Evolutionary conservation across 2,329 filamentous ascomycete genomes (phyloP).

Genomic region (Clonostachys chloroleuca): DNA sequence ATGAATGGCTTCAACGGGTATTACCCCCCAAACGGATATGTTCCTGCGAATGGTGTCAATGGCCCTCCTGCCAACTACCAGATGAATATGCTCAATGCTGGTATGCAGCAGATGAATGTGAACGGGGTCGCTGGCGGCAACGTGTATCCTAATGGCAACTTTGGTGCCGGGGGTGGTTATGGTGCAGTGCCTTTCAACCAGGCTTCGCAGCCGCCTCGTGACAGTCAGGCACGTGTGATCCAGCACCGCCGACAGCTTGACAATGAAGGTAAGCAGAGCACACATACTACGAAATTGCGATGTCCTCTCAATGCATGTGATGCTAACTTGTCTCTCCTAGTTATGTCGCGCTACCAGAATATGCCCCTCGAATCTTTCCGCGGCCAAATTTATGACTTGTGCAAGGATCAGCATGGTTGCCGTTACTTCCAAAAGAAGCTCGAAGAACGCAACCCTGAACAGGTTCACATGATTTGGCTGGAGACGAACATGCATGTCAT

Average conservation of each 20-base stretch:
- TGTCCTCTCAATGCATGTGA: background rate
- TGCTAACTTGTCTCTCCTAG: constrained; percentile 22
- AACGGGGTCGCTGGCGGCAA: constrained; percentile 31
- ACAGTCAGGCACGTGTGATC: constrained; percentile 72
- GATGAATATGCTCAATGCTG: constrained; percentile 61
- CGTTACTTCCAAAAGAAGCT: constrained; percentile 96
- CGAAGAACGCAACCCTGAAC: constrained; percentile 78
- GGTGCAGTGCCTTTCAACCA: constrained; percentile 29
- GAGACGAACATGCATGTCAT: constrained; percentile 93
- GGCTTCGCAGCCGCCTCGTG: constrained; percentile 51
- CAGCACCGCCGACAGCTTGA: constrained; percentile 72
- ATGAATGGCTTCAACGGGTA: background rate
- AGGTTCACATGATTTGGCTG: constrained; percentile 88
- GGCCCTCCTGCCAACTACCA: constrained; percentile 13
- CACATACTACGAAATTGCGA: too few relatives aligned
- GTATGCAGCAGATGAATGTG: constrained; percentile 64
- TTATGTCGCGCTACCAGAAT: constrained; percentile 78
- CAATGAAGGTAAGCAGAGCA: constrained; percentile 54
- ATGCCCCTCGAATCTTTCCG: constrained; percentile 74
- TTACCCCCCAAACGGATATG: constrained; percentile 8
- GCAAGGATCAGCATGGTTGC: constrained; percentile 97
- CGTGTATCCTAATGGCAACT: constrained; percentile 50
- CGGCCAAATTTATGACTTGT: constrained; percentile 82
- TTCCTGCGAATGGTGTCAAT: constrained; percentile 11
- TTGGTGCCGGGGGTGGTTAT: constrained; percentile 34